These are phyloP conservation scores for Cercospora nicotianae DNA, from an alignment of 2,329 filamentous ascomycete genomes.

Conservation along the genomic window DNA sequence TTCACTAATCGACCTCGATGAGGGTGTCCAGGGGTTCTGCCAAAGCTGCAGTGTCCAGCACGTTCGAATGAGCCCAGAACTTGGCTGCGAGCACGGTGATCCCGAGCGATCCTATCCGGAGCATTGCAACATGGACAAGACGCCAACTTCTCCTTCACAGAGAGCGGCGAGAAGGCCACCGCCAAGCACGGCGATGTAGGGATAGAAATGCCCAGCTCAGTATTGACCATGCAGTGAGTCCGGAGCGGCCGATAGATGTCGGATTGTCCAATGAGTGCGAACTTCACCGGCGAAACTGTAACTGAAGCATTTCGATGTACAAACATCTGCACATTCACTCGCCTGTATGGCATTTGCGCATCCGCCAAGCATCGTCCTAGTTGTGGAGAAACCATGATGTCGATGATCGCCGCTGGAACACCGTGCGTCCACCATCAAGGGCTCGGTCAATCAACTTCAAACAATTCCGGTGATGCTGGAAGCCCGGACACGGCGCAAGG, in stretches of 20 bases:
- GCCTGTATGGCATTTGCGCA: neutral
- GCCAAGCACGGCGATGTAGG: neutral
- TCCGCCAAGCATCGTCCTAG: conserved; percentile 1
- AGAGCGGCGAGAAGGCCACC: neutral
- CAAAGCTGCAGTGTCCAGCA: neutral
- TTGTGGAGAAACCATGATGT: conserved; percentile 7
- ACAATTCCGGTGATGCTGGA: neutral
- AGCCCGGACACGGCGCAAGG: neutral
- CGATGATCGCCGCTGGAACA: neutral
- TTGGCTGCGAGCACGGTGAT: neutral
- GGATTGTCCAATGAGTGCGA: neutral
- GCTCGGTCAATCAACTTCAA: neutral
- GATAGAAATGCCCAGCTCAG: neutral
- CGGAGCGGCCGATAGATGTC: neutral
- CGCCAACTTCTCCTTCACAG: neutral
- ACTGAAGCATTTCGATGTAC: neutral
- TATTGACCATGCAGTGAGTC: neutral
- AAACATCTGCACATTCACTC: neutral
- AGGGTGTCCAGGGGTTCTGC: neutral
- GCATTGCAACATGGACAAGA: neutral
- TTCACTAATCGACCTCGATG: neutral
- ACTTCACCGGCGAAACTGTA: neutral
- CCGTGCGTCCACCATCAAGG: neutral
- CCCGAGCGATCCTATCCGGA: neutral
- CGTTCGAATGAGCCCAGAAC: neutral